These are phyloP conservation scores for Harringtonia aguacate DNA, from an alignment of 2,329 filamentous ascomycete species.

Conservation along the genomic window DNA sequence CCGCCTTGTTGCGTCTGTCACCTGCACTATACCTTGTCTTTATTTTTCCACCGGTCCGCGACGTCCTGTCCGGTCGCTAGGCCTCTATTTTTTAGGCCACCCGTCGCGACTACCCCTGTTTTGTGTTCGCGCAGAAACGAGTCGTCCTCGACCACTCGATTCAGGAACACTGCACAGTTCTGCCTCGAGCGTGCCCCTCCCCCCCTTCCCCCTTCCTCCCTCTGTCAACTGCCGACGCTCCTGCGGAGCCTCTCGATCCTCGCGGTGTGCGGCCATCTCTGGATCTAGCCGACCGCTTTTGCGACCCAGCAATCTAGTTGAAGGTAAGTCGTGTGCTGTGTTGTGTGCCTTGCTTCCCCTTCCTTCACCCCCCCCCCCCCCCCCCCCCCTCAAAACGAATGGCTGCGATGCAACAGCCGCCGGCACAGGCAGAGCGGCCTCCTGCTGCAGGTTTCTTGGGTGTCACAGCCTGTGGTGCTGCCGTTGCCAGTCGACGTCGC, in stretches of 20 bases:
- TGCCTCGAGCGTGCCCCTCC: conserved; percentile 5
- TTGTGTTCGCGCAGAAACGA: conserved; percentile 2
- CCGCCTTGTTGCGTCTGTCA: too few species aligned
- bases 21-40: too few species aligned
- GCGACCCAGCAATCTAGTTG: conserved; percentile 2
- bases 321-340: conserved; percentile 2
- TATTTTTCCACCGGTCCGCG: too few species aligned
- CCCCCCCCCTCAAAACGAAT: too few species aligned
- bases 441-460: too few species aligned
- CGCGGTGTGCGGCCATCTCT: not conserved
- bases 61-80: too few species aligned
- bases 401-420: too few species aligned
- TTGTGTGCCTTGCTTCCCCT: not conserved
- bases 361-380: too few species aligned
- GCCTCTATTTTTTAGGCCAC: too few species aligned
- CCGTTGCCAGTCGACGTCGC: too few species aligned
- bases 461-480: too few species aligned
- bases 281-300: not conserved
- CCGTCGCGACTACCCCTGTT: not conserved
- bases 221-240: not conserved
- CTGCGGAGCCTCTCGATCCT: not conserved
- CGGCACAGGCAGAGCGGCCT: too few species aligned
- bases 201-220: not conserved
- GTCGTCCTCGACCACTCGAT: conserved; percentile 10
- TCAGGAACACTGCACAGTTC: conserved; percentile 2